These are phyloP conservation scores for Beauveria pseudobassiana DNA, from an alignment of 2,329 filamentous ascomycete species.

Conservation along the genomic window DNA sequence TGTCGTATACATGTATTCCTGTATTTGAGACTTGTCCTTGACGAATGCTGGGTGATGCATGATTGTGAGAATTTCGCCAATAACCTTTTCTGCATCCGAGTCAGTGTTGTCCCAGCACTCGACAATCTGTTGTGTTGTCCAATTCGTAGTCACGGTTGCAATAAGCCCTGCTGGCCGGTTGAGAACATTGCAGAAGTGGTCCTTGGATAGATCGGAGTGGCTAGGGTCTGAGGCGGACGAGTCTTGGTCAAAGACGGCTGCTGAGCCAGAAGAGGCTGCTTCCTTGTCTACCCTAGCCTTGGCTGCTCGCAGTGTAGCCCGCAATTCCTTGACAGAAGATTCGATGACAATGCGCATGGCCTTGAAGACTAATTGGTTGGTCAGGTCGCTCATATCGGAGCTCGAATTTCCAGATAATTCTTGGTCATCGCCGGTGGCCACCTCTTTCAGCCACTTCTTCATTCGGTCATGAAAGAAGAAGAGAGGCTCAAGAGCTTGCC, in stretches of 20 bases:
- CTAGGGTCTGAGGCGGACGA: constrained; percentile 65
- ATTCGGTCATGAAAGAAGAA: constrained; percentile 49
- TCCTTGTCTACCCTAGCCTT: constrained; percentile 23
- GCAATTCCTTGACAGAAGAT: constrained; percentile 77
- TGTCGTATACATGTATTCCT: constrained; percentile 73
- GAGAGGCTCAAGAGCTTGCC: constrained; percentile 76
- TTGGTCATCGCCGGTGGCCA: constrained; percentile 39
- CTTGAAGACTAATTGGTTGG: constrained; percentile 83
- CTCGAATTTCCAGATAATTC: constrained; percentile 14
- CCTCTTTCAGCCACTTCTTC: constrained; percentile 54
- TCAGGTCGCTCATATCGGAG: constrained; percentile 51
- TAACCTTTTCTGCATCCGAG: constrained; percentile 66
- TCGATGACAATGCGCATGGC: constrained; percentile 81
- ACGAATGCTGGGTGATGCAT: constrained; percentile 83
- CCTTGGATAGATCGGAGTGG: constrained; percentile 71
- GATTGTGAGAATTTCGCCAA: constrained; percentile 64
- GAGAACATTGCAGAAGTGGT: constrained; percentile 68
- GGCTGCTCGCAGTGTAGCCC: constrained; percentile 56
- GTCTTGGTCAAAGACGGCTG: constrained; percentile 61
- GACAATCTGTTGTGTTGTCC: constrained; percentile 21
- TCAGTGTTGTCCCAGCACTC: constrained; percentile 66
- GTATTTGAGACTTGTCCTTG: constrained; percentile 64
- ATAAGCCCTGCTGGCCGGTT: constrained; percentile 22
- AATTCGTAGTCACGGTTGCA: constrained; percentile 22
- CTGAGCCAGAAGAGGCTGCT: constrained; percentile 45